Evolutionary conservation across 352 stramenopile species (phyloP).

Genomic region (Pelagophyceae sp.): DNA sequence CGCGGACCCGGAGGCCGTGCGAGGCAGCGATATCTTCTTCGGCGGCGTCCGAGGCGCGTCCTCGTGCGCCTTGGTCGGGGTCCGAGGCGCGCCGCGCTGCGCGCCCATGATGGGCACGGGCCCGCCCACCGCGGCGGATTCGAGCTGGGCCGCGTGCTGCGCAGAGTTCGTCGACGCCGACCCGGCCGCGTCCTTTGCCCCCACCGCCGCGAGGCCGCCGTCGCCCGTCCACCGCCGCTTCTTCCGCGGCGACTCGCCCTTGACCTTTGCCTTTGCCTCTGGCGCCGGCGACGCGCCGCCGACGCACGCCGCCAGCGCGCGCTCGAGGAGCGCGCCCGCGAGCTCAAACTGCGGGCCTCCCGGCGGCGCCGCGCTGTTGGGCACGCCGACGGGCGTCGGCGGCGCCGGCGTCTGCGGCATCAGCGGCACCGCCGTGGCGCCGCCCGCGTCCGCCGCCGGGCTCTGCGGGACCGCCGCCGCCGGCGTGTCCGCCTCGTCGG

Average conservation of each 20-base stretch:
- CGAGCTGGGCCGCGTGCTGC: neutral
- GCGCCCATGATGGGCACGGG: neutral
- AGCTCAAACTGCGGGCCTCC: neutral
- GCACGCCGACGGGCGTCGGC: neutral
- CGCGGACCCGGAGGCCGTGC: neutral
- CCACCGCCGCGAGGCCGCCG: too few relatives aligned
- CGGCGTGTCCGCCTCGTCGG: neutral
- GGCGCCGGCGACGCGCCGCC: slow-evolving; percentile 10
- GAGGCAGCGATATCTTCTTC: slow-evolving; percentile 14
- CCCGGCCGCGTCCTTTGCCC: neutral
- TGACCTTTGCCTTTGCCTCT: neutral
- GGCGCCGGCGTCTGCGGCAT: neutral
- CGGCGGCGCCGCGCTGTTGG: neutral
- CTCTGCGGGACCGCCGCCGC: neutral
- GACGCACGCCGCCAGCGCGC: slow-evolving; percentile 9
- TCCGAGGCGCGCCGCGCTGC: neutral
- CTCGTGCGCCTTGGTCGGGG: neutral
- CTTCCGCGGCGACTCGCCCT: neutral
- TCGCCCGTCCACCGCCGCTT: neutral
- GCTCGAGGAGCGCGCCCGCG: neutral
- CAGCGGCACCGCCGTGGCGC: neutral
- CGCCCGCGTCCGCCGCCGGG: too few relatives aligned
- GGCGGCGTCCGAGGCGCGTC: neutral
- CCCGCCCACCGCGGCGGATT: too few relatives aligned
- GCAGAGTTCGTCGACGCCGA: neutral